A percentile compares a stretch with the other conserved stretches of the same genome.
Conservation (phyloP, 768 basidiomycete genomes). For the Suillus luteus region DNA sequence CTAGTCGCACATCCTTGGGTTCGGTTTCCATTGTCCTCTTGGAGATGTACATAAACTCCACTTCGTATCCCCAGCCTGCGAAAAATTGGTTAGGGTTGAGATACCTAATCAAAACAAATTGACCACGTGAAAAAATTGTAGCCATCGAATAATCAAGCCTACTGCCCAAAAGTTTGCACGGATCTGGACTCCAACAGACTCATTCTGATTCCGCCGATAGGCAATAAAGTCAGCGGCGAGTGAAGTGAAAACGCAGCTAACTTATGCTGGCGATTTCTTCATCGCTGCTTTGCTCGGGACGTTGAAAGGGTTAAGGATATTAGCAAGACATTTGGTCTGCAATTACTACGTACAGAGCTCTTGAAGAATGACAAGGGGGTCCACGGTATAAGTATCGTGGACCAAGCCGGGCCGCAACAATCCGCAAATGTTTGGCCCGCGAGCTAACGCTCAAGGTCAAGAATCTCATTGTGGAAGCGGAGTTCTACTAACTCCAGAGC, state of each 20-base stretch:
- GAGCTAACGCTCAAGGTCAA: background rate
- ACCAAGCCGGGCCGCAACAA: background rate
- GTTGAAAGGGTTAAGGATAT: background rate
- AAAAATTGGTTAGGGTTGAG: background rate
- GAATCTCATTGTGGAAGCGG: background rate
- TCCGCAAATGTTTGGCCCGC: too few relatives aligned
- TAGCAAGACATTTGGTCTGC: background rate
- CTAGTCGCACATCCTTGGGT: too few relatives aligned
- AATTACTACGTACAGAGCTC: background rate
- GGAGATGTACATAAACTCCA: background rate
- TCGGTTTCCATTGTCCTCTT: background rate
- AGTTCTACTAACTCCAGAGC: background rate
- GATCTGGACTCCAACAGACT: slow-evolving; percentile 32
- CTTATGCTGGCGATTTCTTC: background rate
- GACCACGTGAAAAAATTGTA: background rate
- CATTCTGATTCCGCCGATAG: slow-evolving; percentile 14
- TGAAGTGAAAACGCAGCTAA: background rate
- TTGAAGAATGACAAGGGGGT: background rate
- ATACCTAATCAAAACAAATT: background rate
- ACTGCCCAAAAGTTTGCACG: slow-evolving; percentile 35
- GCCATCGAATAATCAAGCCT: slow-evolving; percentile 27
- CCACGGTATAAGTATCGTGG: background rate
- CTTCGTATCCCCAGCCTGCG: background rate
- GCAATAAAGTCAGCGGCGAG: background rate
- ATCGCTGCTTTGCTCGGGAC: background rate